These are phyloP conservation scores for Yamadazyma tumulicola DNA, from an alignment of 805 yeast genomes.

Conservation along the genomic window DNA sequence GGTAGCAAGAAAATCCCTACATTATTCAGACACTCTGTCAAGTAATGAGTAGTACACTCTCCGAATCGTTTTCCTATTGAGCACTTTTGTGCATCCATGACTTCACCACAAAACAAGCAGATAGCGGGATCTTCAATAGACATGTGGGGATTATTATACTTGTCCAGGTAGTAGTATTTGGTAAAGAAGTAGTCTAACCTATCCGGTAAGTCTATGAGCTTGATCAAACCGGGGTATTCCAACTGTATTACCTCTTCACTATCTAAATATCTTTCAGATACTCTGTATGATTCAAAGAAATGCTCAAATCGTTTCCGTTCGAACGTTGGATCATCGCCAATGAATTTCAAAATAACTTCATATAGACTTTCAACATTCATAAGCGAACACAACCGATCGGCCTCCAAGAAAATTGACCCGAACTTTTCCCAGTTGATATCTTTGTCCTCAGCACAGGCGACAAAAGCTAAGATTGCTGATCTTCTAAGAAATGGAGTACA, in stretches of 20 bases:
- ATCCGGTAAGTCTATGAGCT: constrained; percentile 60
- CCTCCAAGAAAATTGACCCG: constrained; percentile 40
- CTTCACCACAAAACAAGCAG: constrained; percentile 76
- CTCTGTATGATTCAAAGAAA: constrained; percentile 14
- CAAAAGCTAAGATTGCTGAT: constrained; percentile 53
- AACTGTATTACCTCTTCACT: constrained; percentile 18
- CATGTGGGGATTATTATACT: constrained; percentile 35
- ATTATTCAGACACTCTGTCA: constrained; percentile 58
- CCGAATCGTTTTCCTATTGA: constrained; percentile 59
- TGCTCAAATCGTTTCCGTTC: constrained; percentile 23
- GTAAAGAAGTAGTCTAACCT: constrained; percentile 70
- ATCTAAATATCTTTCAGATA: neutral
- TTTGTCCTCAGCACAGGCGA: constrained; percentile 47
- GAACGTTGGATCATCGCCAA: constrained; percentile 14
- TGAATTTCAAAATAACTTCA: constrained; percentile 15
- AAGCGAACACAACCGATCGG: constrained; percentile 49
- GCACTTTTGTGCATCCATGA: constrained; percentile 62
- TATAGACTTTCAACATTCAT: constrained; percentile 44
- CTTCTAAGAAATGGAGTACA: constrained; percentile 65
- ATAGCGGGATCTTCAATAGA: constrained; percentile 70
- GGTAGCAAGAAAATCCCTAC: constrained; percentile 75
- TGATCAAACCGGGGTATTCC: constrained; percentile 65
- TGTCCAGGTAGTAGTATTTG: constrained; percentile 46
- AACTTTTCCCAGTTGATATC: constrained; percentile 17
- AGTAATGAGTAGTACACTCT: constrained; percentile 72